phyloP scores from a whole-genome alignment of 208 protist genomes.

The Leishmania tropica region DNA sequence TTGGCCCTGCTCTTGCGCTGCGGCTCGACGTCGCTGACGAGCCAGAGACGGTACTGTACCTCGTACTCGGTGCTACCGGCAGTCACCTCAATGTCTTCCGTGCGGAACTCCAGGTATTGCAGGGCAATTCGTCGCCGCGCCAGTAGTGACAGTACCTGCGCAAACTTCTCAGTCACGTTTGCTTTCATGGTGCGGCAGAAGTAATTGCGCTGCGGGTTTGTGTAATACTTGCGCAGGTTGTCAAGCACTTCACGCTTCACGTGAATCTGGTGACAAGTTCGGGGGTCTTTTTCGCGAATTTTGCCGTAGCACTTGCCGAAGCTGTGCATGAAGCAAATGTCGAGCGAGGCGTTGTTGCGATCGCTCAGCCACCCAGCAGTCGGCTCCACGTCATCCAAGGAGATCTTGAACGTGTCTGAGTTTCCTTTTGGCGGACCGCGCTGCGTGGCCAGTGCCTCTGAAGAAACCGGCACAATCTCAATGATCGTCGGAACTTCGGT shows the following conservation, averaged over 20 bases:
- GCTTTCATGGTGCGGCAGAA: slow-evolving; percentile 69
- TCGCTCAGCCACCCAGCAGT: slow-evolving; percentile 58
- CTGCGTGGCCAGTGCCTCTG: slow-evolving; percentile 13
- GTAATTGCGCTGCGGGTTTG: slow-evolving; percentile 45
- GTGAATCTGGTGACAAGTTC: slow-evolving; percentile 65
- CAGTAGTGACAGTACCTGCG: slow-evolving; percentile 44
- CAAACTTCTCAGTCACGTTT: slow-evolving; percentile 51
- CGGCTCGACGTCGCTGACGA: slow-evolving; percentile 30
- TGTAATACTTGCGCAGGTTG: slow-evolving; percentile 45
- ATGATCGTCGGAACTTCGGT: slow-evolving; percentile 56
- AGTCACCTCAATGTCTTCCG: slow-evolving; percentile 49
- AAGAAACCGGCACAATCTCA: slow-evolving; percentile 33
- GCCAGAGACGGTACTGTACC: slow-evolving; percentile 55
- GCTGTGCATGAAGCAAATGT: slow-evolving; percentile 77
- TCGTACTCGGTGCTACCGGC: slow-evolving; percentile 53
- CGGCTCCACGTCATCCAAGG: slow-evolving; percentile 50
- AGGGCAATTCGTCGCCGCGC: slow-evolving; percentile 42
- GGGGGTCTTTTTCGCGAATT: slow-evolving; percentile 42
- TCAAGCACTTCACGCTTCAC: slow-evolving; percentile 42
- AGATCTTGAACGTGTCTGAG: slow-evolving; percentile 30
- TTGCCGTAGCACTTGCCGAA: slow-evolving; percentile 64
- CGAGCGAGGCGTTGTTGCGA: slow-evolving; percentile 50
- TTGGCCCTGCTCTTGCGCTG: slow-evolving; percentile 13
- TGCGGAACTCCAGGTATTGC: slow-evolving; percentile 63
- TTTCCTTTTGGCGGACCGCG: slow-evolving; percentile 14